Evolutionary conservation across 306 rosid species (phyloP).

Genomic region (Phaseolus lunatus): DNA sequence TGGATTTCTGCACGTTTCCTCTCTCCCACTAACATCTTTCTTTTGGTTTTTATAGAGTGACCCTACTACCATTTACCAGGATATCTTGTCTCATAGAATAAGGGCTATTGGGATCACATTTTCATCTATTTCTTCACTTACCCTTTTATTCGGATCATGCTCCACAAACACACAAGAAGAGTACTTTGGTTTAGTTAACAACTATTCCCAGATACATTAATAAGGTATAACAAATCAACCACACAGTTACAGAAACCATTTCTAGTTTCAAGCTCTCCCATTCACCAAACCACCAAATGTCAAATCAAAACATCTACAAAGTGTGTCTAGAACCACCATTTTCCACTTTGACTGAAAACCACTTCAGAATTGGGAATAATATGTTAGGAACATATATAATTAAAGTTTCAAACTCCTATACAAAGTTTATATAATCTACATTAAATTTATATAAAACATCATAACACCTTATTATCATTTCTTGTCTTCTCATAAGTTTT

Average conservation of each 20-base stretch:
- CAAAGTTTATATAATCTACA: no score
- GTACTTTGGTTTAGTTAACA: no score
- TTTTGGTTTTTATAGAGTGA: constrained; percentile 8
- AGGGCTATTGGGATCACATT: background rate
- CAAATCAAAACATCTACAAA: background rate
- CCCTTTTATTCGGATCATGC: background rate
- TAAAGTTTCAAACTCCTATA: no score
- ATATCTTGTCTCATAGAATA: background rate
- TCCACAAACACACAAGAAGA: no score
- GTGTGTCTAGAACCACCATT: background rate
- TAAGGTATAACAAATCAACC: no score
- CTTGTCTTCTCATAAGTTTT: no score
- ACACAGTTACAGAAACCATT: background rate
- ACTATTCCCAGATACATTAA: no score
- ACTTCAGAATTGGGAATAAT: background rate
- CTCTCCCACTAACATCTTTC: constrained; percentile 42
- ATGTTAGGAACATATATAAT: no score
- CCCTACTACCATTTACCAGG: constrained; percentile 32
- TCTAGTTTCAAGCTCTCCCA: background rate
- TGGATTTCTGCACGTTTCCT: constrained; percentile 47
- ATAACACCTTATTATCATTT: no score
- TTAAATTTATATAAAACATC: no score
- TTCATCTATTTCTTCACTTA: background rate
- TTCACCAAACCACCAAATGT: background rate
- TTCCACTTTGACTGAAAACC: background rate